phyloP scores from a whole-genome alignment of 768 basidiomycete species.

The Pseudohyphozyma bogoriensis region DNA sequence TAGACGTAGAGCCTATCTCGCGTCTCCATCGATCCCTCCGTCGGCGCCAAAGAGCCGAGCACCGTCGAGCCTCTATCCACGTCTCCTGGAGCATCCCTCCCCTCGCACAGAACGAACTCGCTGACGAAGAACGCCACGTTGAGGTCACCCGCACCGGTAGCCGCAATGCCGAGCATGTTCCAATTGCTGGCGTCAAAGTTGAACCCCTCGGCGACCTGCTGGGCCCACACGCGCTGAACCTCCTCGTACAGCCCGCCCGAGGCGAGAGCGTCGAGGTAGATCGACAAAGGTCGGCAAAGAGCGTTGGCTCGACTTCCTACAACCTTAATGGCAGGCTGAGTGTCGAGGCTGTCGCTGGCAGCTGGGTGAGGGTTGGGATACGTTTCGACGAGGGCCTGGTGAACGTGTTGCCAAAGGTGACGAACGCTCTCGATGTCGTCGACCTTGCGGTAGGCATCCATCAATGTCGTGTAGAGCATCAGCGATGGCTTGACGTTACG shows the following conservation, averaged over 20 bases:
- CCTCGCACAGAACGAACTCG: too few species aligned
- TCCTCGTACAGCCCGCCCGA: constrained; percentile 41
- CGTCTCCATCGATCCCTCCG: too few species aligned
- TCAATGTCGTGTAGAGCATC: constrained; percentile 51
- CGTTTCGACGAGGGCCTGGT: constrained; percentile 48
- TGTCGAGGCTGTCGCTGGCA: too few species aligned
- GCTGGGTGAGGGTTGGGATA: not conserved
- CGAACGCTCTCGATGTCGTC: constrained; percentile 43
- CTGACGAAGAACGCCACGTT: too few species aligned
- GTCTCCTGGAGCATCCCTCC: too few species aligned
- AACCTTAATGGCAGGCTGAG: too few species aligned
- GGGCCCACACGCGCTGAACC: constrained; percentile 49
- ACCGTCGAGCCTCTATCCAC: too few species aligned
- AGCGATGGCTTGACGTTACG: constrained; percentile 43
- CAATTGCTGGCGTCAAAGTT: constrained; percentile 81
- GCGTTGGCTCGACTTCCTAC: constrained; percentile 27
- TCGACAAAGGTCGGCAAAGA: constrained; percentile 68
- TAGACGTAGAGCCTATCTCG: too few species aligned
- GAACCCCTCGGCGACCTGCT: constrained; percentile 54
- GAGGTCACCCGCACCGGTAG: too few species aligned
- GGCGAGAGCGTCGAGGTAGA: constrained; percentile 68
- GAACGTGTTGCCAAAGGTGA: constrained; percentile 59
- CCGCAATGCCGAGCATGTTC: constrained; percentile 71
- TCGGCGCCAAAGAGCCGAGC: too few species aligned
- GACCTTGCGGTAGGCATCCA: constrained; percentile 61